These are phyloP conservation scores for Aquanectria penicillioides DNA, from an alignment of 2,329 filamentous ascomycete genomes.

Conservation along the genomic window DNA sequence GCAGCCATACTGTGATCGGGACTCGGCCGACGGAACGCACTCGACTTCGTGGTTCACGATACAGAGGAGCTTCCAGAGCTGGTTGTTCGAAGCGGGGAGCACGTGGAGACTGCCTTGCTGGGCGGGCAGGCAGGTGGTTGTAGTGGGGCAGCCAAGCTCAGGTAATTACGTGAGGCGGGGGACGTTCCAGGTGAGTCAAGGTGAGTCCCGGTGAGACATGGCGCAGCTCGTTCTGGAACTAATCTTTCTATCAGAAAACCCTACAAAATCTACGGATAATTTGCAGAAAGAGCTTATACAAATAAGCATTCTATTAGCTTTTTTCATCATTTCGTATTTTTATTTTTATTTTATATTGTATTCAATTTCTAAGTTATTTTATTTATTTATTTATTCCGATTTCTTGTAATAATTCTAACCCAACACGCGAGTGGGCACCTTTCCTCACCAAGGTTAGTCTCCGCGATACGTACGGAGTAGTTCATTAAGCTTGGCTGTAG, in stretches of 20 bases:
- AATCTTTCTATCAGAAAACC: background rate
- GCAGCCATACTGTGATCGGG: conserved; percentile 49
- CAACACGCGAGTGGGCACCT: too few species aligned
- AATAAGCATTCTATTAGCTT: too few species aligned
- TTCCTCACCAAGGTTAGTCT: too few species aligned
- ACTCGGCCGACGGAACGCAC: conserved; percentile 1
- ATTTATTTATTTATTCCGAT: too few species aligned
- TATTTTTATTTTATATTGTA: too few species aligned
- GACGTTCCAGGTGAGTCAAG: background rate
- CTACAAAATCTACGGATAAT: background rate
- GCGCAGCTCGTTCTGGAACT: background rate
- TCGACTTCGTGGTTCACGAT: conserved; percentile 17
- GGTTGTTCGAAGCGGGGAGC: conserved; percentile 25
- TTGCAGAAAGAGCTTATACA: too few species aligned
- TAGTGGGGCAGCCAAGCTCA: conserved; percentile 16
- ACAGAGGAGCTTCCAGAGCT: conserved; percentile 34
- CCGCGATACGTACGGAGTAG: too few species aligned
- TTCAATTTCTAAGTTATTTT: too few species aligned
- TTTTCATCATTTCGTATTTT: too few species aligned
- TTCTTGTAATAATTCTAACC: too few species aligned
- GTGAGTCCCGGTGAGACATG: background rate
- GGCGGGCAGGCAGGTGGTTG: conserved; percentile 4
- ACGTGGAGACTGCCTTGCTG: conserved; percentile 13
- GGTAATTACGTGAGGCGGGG: background rate
- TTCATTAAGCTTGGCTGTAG: too few species aligned